Evolutionary conservation across 257 asterid genomes (phyloP).

Genomic region (Scutellaria baicalensis): DNA sequence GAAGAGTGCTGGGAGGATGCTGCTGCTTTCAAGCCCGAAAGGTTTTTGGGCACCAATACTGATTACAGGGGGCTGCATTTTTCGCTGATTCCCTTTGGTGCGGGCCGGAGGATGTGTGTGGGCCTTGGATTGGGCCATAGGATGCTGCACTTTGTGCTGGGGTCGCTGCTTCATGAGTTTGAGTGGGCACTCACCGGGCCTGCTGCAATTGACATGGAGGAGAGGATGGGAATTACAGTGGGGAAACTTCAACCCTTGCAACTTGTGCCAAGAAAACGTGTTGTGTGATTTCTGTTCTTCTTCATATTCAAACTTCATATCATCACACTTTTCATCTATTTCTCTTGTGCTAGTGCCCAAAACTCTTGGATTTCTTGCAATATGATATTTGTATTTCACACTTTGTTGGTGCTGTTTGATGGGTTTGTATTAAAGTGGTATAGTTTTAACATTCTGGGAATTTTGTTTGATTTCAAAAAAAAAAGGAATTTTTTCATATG

Average conservation of each 20-base stretch:
- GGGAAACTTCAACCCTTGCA: slow-evolving; percentile 37
- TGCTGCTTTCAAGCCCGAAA: slow-evolving; percentile 37
- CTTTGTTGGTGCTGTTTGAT: no score
- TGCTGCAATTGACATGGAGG: slow-evolving; percentile 25
- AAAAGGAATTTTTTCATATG: no score
- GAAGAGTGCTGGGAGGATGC: slow-evolving; percentile 37
- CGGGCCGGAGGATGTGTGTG: slow-evolving; percentile 52
- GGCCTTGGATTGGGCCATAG: slow-evolving; percentile 46
- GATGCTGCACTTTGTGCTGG: slow-evolving; percentile 50
- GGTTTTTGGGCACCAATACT: slow-evolving; percentile 28
- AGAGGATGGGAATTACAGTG: slow-evolving; percentile 43
- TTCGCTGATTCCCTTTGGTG: slow-evolving; percentile 53
- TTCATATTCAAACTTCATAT: no score
- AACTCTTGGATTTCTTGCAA: no score
- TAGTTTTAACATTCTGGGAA: no score
- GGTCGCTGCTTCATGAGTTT: slow-evolving; percentile 45
- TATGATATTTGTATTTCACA: no score
- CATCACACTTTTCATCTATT: no score
- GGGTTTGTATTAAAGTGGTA: no score
- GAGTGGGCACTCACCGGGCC: slow-evolving; percentile 28
- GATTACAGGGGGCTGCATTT: slow-evolving; percentile 50
- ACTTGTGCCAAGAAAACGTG: slow-evolving; percentile 20
- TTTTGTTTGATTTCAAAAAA: no score
- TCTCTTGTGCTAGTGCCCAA: no score
- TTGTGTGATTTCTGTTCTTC: not conserved